A percentile compares a stretch with the other conserved stretches of the same genome.
phyloP scores from a whole-genome alignment of 352 stramenopile species.

The Phytophthora kernoviae region DNA sequence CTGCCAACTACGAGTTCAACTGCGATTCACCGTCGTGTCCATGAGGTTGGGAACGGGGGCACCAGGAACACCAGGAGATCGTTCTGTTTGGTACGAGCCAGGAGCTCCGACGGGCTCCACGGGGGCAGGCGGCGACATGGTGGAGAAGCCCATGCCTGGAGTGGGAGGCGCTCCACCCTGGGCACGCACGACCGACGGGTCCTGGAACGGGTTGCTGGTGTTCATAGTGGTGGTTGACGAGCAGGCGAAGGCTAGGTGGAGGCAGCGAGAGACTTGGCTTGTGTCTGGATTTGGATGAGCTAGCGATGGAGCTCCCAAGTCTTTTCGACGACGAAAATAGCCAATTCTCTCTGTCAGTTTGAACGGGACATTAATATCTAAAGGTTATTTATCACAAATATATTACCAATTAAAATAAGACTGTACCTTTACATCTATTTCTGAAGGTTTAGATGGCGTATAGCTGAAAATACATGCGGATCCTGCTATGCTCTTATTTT shows the following conservation, averaged over 20 bases:
- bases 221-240: constrained; percentile 25
- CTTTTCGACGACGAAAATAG: no score
- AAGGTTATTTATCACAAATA: no score
- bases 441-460: no score
- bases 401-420: no score
- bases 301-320: not conserved
- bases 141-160: constrained; percentile 26
- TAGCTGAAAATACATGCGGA: no score
- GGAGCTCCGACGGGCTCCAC: constrained; percentile 32
- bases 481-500: no score
- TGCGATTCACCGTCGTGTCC: constrained; percentile 76
- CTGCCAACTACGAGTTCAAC: constrained; percentile 78
- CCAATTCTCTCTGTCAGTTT: no score
- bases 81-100: constrained; percentile 38
- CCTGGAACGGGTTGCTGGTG: constrained; percentile 39
- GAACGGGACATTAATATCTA: no score
- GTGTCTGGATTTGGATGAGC: not conserved
- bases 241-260: not conserved
- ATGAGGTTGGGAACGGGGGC: constrained; percentile 68
- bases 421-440: no score
- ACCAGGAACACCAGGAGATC: constrained; percentile 19
- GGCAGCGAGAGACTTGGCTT: not conserved
- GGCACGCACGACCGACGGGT: constrained; percentile 48
- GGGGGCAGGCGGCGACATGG: constrained; percentile 41
- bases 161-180: constrained; percentile 23